Evolutionary conservation across 2,329 filamentous ascomycete genomes (phyloP).

Genomic region (Stagonosporopsis tanaceti): DNA sequence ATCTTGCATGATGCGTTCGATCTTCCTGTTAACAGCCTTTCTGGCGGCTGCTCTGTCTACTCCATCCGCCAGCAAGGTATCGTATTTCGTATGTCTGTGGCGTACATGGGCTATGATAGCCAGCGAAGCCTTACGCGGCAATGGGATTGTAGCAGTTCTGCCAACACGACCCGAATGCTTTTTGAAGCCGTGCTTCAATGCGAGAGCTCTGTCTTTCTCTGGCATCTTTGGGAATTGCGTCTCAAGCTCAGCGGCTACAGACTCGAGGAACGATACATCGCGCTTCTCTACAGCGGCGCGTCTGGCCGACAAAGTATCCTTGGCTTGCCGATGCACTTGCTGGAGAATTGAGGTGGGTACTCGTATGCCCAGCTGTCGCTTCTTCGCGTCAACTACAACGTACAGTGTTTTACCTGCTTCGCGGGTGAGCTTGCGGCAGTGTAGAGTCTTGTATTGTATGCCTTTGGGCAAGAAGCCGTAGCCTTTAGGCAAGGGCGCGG

Average conservation of each 20-base stretch:
- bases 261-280: constrained; percentile 31
- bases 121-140: constrained; percentile 54
- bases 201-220: constrained; percentile 35
- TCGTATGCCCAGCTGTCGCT: constrained; percentile 52
- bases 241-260: constrained; percentile 45
- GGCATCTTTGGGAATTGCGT: constrained; percentile 55
- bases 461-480: constrained; percentile 48
- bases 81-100: constrained; percentile 59
- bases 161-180: constrained; percentile 61
- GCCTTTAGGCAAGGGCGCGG: constrained; percentile 35
- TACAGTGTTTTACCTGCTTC: constrained; percentile 38
- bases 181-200: constrained; percentile 54
- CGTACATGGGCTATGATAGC: constrained; percentile 61
- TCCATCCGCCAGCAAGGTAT: constrained; percentile 45
- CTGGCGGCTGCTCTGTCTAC: constrained; percentile 32
- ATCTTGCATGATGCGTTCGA: constrained; percentile 31
- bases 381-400: constrained; percentile 37
- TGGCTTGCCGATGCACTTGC: constrained; percentile 50
- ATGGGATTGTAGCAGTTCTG: constrained; percentile 50
- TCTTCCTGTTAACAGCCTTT: constrained; percentile 27
- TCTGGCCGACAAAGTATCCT: constrained; percentile 52
- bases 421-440: constrained; percentile 44
- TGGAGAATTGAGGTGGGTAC: constrained; percentile 51
- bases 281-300: constrained; percentile 49
- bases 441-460: constrained; percentile 45